phyloP scores from a whole-genome alignment of 2,329 filamentous ascomycete genomes.

The Monilinia fructicola region DNA sequence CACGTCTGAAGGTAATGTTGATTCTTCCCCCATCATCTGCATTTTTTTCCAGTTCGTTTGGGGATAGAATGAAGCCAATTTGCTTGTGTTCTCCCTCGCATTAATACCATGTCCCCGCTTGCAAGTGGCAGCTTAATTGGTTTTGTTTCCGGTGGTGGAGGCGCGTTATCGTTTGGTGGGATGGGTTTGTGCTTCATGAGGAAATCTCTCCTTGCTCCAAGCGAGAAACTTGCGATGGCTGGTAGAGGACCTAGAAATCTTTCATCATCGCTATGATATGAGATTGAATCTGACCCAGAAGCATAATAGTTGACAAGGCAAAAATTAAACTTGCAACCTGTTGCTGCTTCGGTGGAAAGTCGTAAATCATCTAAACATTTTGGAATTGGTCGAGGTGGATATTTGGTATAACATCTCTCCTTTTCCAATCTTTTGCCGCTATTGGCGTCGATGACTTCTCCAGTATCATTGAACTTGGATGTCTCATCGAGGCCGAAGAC shows the following conservation, averaged over 20 bases:
- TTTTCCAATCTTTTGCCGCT: constrained; percentile 44
- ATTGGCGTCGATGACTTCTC: constrained; percentile 48
- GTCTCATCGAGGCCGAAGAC: constrained; percentile 63
- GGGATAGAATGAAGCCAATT: constrained; percentile 79
- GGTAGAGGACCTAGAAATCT: constrained; percentile 68
- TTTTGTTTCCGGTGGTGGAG: constrained; percentile 42
- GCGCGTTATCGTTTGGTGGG: constrained; percentile 39
- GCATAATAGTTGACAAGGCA: constrained; percentile 82
- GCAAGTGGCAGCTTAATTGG: constrained; percentile 54
- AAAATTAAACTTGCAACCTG: constrained; percentile 71
- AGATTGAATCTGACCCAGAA: constrained; percentile 72
- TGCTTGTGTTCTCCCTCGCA: constrained; percentile 72
- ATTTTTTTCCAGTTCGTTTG: constrained; percentile 64
- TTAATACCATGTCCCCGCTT: constrained; percentile 76
- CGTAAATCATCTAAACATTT: constrained; percentile 65
- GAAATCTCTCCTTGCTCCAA: constrained; percentile 73
- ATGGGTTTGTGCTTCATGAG: constrained; percentile 74
- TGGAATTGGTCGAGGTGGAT: constrained; percentile 68
- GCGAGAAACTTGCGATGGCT: constrained; percentile 71
- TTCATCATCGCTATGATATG: constrained; percentile 80
- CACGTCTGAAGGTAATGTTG: constrained; percentile 77
- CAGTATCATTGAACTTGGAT: constrained; percentile 54
- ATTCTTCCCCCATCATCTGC: constrained; percentile 63
- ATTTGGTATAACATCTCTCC: constrained; percentile 56
- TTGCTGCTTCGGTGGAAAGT: constrained; percentile 62